These are phyloP conservation scores for Wickerhamomyces xylosicus DNA, from an alignment of 805 yeast genomes.

Conservation along the genomic window DNA sequence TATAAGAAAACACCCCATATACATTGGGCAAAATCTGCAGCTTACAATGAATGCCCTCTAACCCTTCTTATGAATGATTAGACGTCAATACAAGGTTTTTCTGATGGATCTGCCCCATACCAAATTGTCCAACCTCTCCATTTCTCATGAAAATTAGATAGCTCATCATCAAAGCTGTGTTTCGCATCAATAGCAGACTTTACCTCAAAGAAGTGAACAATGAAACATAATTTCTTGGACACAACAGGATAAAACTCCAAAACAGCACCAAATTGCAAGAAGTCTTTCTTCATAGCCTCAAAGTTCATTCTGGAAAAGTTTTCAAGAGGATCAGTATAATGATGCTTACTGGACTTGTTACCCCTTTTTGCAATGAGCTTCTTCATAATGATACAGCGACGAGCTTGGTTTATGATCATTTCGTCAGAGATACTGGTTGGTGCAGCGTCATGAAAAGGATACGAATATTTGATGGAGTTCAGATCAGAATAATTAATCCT, in stretches of 20 bases:
- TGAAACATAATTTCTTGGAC: conserved; percentile 51
- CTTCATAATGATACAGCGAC: conserved; percentile 46
- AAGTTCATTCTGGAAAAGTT: conserved; percentile 38
- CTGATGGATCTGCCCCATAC: conserved; percentile 62
- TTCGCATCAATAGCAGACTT: conserved; percentile 52
- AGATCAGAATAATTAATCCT: conserved; percentile 1
- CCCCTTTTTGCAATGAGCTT: conserved; percentile 19
- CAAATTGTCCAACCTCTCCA: conserved; percentile 53
- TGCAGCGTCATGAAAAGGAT: conserved; percentile 10
- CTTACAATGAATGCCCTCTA: too few relatives aligned
- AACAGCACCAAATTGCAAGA: conserved; percentile 46
- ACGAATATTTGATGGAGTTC: neutral
- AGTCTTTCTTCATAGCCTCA: conserved; percentile 35
- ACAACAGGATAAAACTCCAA: conserved; percentile 57
- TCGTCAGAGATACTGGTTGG: conserved; percentile 16
- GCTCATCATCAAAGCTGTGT: conserved; percentile 27
- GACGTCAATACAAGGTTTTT: conserved; percentile 33
- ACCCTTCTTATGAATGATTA: too few relatives aligned
- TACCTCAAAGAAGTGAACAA: conserved; percentile 49
- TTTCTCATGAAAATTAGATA: conserved; percentile 27
- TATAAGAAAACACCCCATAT: too few relatives aligned
- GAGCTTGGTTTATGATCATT: conserved; percentile 33
- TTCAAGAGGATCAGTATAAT: conserved; percentile 32
- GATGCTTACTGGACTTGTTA: conserved; percentile 5
- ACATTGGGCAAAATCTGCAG: too few relatives aligned